phyloP scores from a whole-genome alignment of 495 filamentous ascomycete genomes.

The Penicillium goetzii region DNA sequence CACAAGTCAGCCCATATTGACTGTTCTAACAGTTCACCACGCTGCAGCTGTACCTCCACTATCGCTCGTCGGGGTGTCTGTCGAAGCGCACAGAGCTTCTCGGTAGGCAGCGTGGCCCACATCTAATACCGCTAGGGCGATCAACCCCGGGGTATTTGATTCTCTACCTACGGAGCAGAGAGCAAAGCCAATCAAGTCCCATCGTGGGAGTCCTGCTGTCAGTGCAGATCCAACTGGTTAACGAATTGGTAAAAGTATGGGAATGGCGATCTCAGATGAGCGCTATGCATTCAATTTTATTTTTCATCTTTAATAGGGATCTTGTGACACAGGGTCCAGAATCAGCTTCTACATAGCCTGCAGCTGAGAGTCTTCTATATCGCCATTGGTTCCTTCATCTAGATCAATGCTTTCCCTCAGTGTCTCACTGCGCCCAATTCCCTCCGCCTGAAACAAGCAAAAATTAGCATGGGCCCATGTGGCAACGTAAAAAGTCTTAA shows the following conservation, averaged over 20 bases:
- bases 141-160: neutral
- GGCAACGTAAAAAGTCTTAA: constrained; percentile 15
- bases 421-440: constrained; percentile 46
- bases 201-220: neutral
- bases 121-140: neutral
- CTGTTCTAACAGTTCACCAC: neutral
- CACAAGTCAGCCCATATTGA: neutral
- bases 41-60: neutral
- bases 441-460: constrained; percentile 37
- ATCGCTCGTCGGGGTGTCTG: neutral
- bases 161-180: neutral
- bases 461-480: neutral
- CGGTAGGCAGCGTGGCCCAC: neutral
- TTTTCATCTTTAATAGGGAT: neutral
- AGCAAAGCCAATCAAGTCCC: neutral
- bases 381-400: neutral
- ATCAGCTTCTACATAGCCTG: neutral
- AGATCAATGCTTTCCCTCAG: constrained; percentile 11
- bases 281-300: neutral
- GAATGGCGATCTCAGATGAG: neutral
- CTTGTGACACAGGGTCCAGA: neutral
- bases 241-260: neutral
- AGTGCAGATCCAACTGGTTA: neutral
- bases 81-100: neutral
- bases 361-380: neutral